These are phyloP conservation scores for Domatiomyces catenatus DNA, from an alignment of 2,329 filamentous ascomycete species.

Conservation along the genomic window DNA sequence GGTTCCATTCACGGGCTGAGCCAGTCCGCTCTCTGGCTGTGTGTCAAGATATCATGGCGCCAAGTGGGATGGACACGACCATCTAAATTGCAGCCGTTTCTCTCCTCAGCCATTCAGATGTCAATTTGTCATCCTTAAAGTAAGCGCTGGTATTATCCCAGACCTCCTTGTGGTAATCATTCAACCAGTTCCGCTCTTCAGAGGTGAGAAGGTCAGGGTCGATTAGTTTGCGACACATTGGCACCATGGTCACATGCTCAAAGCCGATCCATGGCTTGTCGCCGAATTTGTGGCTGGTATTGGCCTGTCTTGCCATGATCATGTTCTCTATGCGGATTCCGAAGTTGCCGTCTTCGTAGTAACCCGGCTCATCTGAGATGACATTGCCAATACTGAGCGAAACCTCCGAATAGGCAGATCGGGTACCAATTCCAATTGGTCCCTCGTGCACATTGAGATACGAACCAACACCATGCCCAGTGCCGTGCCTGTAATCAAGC, in stretches of 20 bases:
- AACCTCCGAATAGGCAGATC: slow-evolving; percentile 82
- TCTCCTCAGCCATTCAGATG: slow-evolving; percentile 65
- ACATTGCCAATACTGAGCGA: slow-evolving; percentile 83
- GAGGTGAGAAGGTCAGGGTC: slow-evolving; percentile 56
- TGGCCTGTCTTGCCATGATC: slow-evolving; percentile 74
- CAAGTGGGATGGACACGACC: background rate
- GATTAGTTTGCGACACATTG: slow-evolving; percentile 79
- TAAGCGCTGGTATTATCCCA: slow-evolving; percentile 63
- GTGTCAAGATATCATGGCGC: too few species aligned
- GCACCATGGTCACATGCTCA: slow-evolving; percentile 94
- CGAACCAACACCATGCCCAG: slow-evolving; percentile 87
- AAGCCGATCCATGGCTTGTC: slow-evolving; percentile 92
- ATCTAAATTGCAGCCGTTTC: slow-evolving; percentile 33
- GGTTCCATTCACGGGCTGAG: background rate
- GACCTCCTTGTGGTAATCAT: slow-evolving; percentile 69
- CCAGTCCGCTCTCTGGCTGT: background rate
- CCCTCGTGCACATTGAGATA: slow-evolving; percentile 96
- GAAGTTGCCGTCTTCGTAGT: slow-evolving; percentile 89
- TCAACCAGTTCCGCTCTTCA: slow-evolving; percentile 71
- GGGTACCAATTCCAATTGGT: slow-evolving; percentile 86
- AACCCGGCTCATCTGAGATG: slow-evolving; percentile 88
- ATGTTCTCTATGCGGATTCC: slow-evolving; percentile 96
- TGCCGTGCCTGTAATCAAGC: slow-evolving; percentile 89
- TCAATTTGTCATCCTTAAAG: slow-evolving; percentile 58
- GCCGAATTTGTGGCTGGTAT: slow-evolving; percentile 75